Evolutionary conservation across 1,284 basidiomycete genomes (phyloP).

Genomic region (Apiotrichum domesticum): DNA sequence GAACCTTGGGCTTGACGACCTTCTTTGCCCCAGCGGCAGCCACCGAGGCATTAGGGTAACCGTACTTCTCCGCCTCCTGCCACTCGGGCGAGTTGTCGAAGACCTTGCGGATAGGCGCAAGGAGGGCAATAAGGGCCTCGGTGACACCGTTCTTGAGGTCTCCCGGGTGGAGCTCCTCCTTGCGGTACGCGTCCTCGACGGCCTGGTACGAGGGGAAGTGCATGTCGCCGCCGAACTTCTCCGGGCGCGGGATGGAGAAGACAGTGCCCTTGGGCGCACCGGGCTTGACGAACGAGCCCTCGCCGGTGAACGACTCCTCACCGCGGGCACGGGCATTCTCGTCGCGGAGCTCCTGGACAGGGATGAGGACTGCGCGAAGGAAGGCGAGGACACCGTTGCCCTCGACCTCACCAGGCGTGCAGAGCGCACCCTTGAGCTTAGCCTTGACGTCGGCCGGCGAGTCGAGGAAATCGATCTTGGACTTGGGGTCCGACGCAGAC

Average conservation of each 20-base stretch:
- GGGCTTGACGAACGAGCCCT: constrained; percentile 56
- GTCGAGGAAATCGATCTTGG: constrained; percentile 98
- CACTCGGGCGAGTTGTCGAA: constrained; percentile 76
- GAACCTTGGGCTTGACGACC: constrained; percentile 26
- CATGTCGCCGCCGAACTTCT: constrained; percentile 74
- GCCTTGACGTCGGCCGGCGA: constrained; percentile 71
- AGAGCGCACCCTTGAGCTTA: constrained; percentile 91
- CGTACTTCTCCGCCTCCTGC: constrained; percentile 67
- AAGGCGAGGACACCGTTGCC: constrained; percentile 92
- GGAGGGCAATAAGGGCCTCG: constrained; percentile 68
- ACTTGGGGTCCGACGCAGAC: constrained; percentile 95
- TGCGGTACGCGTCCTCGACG: constrained; percentile 70
- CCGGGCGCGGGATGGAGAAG: constrained; percentile 69
- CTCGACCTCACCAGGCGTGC: constrained; percentile 83
- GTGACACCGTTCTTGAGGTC: constrained; percentile 81
- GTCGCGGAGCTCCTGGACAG: constrained; percentile 68
- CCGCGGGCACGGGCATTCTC: constrained; percentile 50
- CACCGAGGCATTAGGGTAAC: constrained; percentile 69
- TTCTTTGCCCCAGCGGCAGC: constrained; percentile 18
- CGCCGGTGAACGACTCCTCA: constrained; percentile 29
- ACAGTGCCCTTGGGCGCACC: constrained; percentile 75
- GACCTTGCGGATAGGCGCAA: constrained; percentile 73
- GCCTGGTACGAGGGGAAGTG: constrained; percentile 72
- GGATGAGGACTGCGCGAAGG: constrained; percentile 80
- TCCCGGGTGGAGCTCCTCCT: constrained; percentile 75